Base-by-base conservation (phyloP, 2,329 filamentous ascomycete genomes). In the Xylariales sp. region DNA sequence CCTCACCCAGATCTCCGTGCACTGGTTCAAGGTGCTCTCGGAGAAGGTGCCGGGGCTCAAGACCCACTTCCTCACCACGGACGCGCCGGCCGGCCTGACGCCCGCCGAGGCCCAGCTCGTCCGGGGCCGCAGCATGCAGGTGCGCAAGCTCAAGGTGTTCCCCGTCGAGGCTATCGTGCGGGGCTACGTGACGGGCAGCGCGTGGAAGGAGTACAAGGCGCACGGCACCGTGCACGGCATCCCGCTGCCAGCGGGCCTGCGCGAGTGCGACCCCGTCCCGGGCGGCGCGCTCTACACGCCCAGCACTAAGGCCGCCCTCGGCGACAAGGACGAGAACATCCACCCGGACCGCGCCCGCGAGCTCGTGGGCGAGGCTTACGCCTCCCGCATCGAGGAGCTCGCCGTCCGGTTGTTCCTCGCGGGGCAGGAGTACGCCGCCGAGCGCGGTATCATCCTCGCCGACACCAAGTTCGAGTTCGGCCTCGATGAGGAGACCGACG, bases 181-280 rank as follows among this genome's bases (percentile, higher is more conserved):
- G 41, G 89, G 89, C 49, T 95, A 95, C 67, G 81, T 95, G 57
- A 89, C 89, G 5, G 89, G 89, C 29, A 85, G 81, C 31, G 88
- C 86, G 0, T 95, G 87, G 84, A 72, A 72, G 27, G 88, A 95
- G 66, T 75, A 93, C 67, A 67, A 78, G 56, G 72, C 75, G 47
- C 71, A 65, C 15, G 85, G 86, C 37, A 94, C 88, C 2, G 84
- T 95, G 13, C 87, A 95, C 62, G 87, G 88, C 16, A 82, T 90
- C 48, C 56, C 72, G 13, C 70, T 88, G 48, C 76, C 83, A 2
- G 62, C 69, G 4, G 88, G 86, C 2, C 65, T 95, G 46, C 62
- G 72, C 54, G 83, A 86, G 60, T 88, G 81, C 52, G 71, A 85
- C 59, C 76, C 76, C 43, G 76, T 95, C 47, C 78, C 80, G 30